Percentiles rank a stretch among this genome's conserved stretches.
Evolutionary conservation across 352 stramenopile species (phyloP).

Genomic region (Pythium plurisporium): DNA sequence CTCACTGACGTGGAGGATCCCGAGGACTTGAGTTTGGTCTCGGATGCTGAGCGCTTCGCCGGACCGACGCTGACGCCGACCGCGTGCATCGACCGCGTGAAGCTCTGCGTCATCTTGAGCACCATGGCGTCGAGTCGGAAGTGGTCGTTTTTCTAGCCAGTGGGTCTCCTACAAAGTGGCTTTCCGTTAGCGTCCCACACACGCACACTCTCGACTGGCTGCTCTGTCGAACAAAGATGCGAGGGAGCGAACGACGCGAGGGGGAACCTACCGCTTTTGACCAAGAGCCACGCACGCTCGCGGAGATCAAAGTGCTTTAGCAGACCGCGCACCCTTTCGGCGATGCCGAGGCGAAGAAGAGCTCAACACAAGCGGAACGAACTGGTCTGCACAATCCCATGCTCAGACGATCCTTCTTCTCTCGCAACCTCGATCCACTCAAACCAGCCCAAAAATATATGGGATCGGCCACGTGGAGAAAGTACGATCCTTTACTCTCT

Average conservation of each 20-base stretch:
- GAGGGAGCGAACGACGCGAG: background rate
- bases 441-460: background rate
- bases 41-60: background rate
- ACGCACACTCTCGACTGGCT: no score
- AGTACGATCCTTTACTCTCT: background rate
- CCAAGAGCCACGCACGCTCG: no score
- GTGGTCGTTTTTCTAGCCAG: background rate
- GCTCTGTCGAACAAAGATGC: background rate
- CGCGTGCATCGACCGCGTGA: constrained; percentile 23
- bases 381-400: constrained; percentile 5
- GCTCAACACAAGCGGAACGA: background rate
- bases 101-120: constrained; percentile 36
- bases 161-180: background rate
- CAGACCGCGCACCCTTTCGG: background rate
- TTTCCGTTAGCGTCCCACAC: background rate
- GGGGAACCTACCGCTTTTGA: no score
- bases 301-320: background rate
- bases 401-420: background rate
- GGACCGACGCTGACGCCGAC: background rate
- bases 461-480: background rate
- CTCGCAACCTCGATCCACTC: no score
- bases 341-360: background rate
- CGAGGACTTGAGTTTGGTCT: constrained; percentile 2
- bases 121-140: constrained; percentile 24
- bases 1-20: no score